Base-by-base conservation (phyloP, 2,329 filamentous ascomycete species). In the Beauveria medogensis region DNA sequence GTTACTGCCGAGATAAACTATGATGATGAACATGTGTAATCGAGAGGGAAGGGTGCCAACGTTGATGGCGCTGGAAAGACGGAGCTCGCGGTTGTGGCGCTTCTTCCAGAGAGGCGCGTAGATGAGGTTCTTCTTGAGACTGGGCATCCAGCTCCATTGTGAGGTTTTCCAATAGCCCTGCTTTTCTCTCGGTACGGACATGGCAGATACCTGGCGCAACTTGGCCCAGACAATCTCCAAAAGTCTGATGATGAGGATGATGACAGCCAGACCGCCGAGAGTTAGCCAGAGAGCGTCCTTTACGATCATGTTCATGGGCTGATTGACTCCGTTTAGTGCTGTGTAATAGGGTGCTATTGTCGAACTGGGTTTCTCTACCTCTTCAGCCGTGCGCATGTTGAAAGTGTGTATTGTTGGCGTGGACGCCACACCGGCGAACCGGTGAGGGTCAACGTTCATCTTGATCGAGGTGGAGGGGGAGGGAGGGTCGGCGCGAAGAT, bases 51-150 rank as follows among this genome's bases (percentile, higher is more conserved):
- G 74, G 0, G 85, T 88, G 64, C 86, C 80, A 59, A 82, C 74
- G 69, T 84, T 85, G 64, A 85, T 67, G 62, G 83, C 84, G 9
- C 78, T 77, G 57, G 83, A 87, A 56, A 88, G 73, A 67, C 79
- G 79, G 67, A 89, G 80, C 71, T 89, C 86, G 67, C 84, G 78
- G 74, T 88, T 88, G 73, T 89, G 86, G 52, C 86, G 81, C 69
- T 87, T 88, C 16, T 75, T 81, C 73, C 81, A 81, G 26, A 89
- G 73, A 3, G 86, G 86, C 1, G 86, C 85, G 66, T 88, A 77
- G 53, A 73, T 72, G 61, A 89, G 67, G 65, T 86, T 74, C 70
- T 81, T 84, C 76, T 88, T 88, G 66, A 88, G 66, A 62, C 74
- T 74, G 14, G 85, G 84, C 78, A 85, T 83, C 81, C 82, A 84